Conservation (phyloP, 1,139 yeast genomes). For the Yamadazyma pseudoaaseri region DNA sequence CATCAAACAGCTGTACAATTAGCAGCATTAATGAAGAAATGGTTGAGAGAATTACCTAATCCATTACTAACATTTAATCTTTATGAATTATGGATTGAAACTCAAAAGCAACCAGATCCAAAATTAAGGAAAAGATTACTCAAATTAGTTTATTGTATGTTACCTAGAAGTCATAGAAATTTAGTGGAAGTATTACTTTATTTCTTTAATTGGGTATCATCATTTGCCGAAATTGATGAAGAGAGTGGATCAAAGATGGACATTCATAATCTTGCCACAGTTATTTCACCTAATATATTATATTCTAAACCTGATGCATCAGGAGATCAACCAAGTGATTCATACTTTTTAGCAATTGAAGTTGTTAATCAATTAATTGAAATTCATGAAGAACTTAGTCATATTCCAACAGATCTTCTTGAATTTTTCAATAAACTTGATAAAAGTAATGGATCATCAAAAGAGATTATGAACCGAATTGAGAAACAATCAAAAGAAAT, state of each 20-base stretch:
- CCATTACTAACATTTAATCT: constrained; percentile 80
- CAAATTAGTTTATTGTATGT: constrained; percentile 72
- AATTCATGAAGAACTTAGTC: constrained; percentile 75
- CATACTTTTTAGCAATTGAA: constrained; percentile 86
- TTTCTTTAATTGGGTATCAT: constrained; percentile 93
- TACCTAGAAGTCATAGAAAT: constrained; percentile 83
- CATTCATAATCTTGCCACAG: constrained; percentile 91
- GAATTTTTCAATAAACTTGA: constrained; percentile 30
- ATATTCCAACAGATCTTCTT: constrained; percentile 63
- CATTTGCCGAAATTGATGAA: constrained; percentile 87
- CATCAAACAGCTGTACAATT: constrained; percentile 87
- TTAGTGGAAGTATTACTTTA: constrained; percentile 81
- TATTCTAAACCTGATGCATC: constrained; percentile 35
- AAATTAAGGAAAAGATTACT: constrained; percentile 54
- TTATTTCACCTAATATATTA: constrained; percentile 87
- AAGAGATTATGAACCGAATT: constrained; percentile 36
- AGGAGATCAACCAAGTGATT: constrained; percentile 52
- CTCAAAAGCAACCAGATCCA: constrained; percentile 58
- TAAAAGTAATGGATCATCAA: constrained; percentile 25
- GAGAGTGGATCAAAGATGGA: constrained; percentile 96
- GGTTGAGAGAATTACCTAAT: constrained; percentile 88
- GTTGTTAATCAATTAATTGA: constrained; percentile 84
- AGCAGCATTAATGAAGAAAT: constrained; percentile 90
- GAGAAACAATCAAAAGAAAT: constrained; percentile 32
- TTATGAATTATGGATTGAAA: constrained; percentile 77